Base-by-base conservation (phyloP, 2,329 filamentous ascomycete species). In the Colletotrichum sp. region DNA sequence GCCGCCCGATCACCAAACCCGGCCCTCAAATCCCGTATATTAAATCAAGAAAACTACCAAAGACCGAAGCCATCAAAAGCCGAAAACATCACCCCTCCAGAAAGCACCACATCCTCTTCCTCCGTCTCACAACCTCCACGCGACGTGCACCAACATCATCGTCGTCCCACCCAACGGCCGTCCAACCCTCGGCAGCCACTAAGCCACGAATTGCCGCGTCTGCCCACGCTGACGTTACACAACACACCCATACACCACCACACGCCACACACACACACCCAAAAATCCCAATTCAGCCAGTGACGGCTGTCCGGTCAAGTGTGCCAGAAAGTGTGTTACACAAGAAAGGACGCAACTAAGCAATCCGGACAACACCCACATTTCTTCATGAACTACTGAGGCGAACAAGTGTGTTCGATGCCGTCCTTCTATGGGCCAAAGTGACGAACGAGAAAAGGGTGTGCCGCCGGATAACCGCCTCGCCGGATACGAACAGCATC, bases 181-280 rank as follows among this genome's bases (percentile, higher is more conserved):
- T 34, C 59, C 24, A 62, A 32, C 28, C n/a, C 59, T 34, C 59
- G 59, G 59, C 59, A n/a, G 59, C 59, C 59, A 63, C 59, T 63
- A 52, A 72, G 72, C 72, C 72, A 67, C 62, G 36, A 72, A 67
- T 64, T 72, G 62, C 72, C 72, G 72, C 52, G 28, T 75, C 72
- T 75, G 68, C 52, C 72, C 72, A 69, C 24, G n/a, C 52, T 67
- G 60, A 67, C 72, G 68, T 67, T 57, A 44, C 72, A 66, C 52
- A 72, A 60, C 39, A 67, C 64, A 55, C 64, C 28, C 32, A 16
- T 21, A 24, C 62, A 44, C 62, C 39, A 28, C 62, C 39, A 44
- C 8, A 21, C 44, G 12, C 10, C 44, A 52, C n/a, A 21, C 44
- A 7, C 44, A 52, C n/a, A 21, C 44, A 4, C 44, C n/a, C n/a